These are phyloP conservation scores for Hordeum vulgare DNA, from an alignment of 176 grass and related monocot genomes.

Conservation along the genomic window MorexV3_pseudomolecules_assembly NC_058518.1:4417181-4417680, in stretches of 20 bases:
- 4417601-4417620: slow-evolving; percentile 13
- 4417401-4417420: too few species aligned
- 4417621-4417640: slow-evolving; percentile 48
- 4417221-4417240: slow-evolving; percentile 28
- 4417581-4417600: slow-evolving; percentile 31
- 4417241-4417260: slow-evolving; percentile 1
- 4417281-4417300: slow-evolving; percentile 5
- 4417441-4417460: too few species aligned
- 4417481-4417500: not conserved
- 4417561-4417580: not conserved
- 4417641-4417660: slow-evolving; percentile 39
- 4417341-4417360: too few species aligned
- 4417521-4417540: slow-evolving; percentile 37
- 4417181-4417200: not conserved
- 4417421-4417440: too few species aligned
- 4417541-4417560: not conserved
- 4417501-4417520: not conserved
- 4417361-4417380: too few species aligned
- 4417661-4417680: slow-evolving; percentile 54
- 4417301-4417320: not conserved
- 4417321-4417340: too few species aligned
- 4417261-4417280: too few species aligned
- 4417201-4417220: not conserved
- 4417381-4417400: too few species aligned
- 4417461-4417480: slow-evolving; percentile 19